Evolutionary conservation across 2,329 filamentous ascomycete genomes (phyloP), one percentile per base, ranked within the genome.

Genomic region (Alternaria brassicicola): DNA sequence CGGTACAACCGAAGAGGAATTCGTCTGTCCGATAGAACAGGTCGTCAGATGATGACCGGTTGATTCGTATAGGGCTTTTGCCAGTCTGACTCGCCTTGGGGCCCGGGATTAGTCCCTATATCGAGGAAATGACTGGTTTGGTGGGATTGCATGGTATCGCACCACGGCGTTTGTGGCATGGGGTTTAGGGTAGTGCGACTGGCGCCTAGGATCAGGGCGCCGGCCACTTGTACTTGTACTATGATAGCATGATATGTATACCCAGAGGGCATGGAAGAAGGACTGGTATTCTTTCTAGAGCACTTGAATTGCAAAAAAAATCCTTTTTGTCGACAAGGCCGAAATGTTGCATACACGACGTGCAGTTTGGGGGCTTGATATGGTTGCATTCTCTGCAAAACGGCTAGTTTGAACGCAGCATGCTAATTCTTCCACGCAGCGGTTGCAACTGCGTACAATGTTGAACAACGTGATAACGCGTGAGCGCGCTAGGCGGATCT

Each of bases 1-100:
- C 42, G 5, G 57, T 74, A 17, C 66, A 71, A 51, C 63, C 70
- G 6, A 71, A 69, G 35, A 57, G 61, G 31, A 68, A 64, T 13
- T 59, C 55, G 8, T 66, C 64, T 31, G 58, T 64, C n/a, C 58
- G 68, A 38, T 67, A 61, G 54, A 50, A 45, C 15, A 31, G 17
- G n/a, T 6, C 2, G n/a, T n/a, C 30, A 7, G 25, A 30, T 9
- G 26, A 46, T n/a, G 41, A 30, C 3, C 39, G 48, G 48, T 46
- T 31, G 39, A 28, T 46, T 33, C 19, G 28, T 52, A 26, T 19
- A 52, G 39, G 39, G 33, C 33, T 52, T 52, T 45, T 41, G 48
- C 19, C 33, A 33, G 38, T 33, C 25, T 39, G 10, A 26, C 25
- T 36, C 31, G 30, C 36, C 23, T 35, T 25, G n/a, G 23, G 30